Percentiles rank a stretch among this genome's conserved stretches.
These are phyloP conservation scores for Exsudoporus floridanus DNA, from an alignment of 1,284 basidiomycete genomes.

Conservation along the genomic window DNA sequence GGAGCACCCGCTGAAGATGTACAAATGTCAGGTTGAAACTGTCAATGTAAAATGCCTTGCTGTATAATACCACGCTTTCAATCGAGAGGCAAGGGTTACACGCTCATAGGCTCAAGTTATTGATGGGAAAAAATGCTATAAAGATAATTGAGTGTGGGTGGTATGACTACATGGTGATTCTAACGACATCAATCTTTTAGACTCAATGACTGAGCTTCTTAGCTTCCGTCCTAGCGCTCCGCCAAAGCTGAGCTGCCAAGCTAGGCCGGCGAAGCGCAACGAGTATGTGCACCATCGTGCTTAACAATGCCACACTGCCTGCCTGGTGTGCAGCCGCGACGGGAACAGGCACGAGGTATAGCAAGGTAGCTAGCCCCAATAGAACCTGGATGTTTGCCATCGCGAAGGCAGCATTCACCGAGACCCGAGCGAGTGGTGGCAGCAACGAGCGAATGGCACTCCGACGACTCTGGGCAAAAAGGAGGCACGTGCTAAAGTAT, in stretches of 20 bases:
- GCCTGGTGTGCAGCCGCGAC: conserved; percentile 95
- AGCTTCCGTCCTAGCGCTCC: conserved; percentile 36
- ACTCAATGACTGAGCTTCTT: conserved; percentile 15
- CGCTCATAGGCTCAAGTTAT: too few relatives aligned
- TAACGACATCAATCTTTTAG: conserved; percentile 1
- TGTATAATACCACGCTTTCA: conserved; percentile 11
- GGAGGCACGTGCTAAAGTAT: conserved; percentile 65
- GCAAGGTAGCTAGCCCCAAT: conserved; percentile 87
- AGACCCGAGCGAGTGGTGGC: conserved; percentile 64
- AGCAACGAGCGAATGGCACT: conserved; percentile 58
- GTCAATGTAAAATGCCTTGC: conserved; percentile 17
- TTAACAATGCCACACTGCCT: conserved; percentile 86
- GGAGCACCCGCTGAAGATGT: conserved; percentile 59
- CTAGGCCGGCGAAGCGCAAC: conserved; percentile 75
- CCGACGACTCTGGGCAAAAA: conserved; percentile 59
- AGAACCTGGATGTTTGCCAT: conserved; percentile 87
- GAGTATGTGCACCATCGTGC: conserved; percentile 78
- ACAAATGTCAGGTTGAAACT: conserved; percentile 68
- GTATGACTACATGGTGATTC: conserved; percentile 14
- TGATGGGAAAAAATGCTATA: conserved; percentile 3
- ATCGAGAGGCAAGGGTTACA: conserved; percentile 1
- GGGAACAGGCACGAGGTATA: conserved; percentile 93
- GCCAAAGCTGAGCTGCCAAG: conserved; percentile 64
- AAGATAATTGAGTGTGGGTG: conserved; percentile 30
- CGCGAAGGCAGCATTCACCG: conserved; percentile 70